Conservation (phyloP, 306 rosid genomes). For the Ammopiptanthus mongolicus region DNA sequence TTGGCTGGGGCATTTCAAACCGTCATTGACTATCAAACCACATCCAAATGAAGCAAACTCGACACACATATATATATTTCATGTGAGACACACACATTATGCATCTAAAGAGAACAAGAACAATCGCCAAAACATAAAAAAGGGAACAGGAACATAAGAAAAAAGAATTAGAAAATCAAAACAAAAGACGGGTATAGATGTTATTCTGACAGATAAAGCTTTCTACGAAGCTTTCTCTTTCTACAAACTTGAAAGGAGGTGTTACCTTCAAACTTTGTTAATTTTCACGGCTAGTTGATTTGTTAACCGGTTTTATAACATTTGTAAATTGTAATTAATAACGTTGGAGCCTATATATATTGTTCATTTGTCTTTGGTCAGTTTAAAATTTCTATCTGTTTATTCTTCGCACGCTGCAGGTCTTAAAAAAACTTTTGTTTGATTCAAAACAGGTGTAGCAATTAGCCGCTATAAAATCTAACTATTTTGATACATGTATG, state of each 20-base stretch:
- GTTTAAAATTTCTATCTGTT: not conserved
- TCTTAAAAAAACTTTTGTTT: not conserved
- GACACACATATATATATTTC: not conserved
- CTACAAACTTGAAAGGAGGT: not conserved
- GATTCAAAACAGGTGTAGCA: not conserved
- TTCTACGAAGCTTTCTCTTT: not conserved
- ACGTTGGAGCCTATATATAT: not conserved
- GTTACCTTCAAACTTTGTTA: not conserved
- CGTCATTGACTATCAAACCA: constrained; percentile 63
- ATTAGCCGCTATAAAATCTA: not conserved
- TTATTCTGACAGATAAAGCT: not conserved
- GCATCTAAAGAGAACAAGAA: not conserved
- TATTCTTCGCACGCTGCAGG: not conserved
- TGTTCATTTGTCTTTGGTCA: not conserved
- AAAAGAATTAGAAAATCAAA: not conserved
- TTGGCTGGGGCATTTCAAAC: constrained; percentile 83
- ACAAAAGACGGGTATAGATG: not conserved
- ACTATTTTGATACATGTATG: not conserved
- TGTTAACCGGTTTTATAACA: not conserved
- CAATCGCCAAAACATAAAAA: too few relatives aligned
- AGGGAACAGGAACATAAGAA: not conserved
- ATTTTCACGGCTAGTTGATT: not conserved
- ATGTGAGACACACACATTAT: not conserved
- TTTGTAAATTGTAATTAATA: not conserved
- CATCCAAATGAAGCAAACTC: constrained; percentile 36